phyloP scores from a whole-genome alignment of 2,329 filamentous ascomycete species.

The Sporothrix curviconia region DNA sequence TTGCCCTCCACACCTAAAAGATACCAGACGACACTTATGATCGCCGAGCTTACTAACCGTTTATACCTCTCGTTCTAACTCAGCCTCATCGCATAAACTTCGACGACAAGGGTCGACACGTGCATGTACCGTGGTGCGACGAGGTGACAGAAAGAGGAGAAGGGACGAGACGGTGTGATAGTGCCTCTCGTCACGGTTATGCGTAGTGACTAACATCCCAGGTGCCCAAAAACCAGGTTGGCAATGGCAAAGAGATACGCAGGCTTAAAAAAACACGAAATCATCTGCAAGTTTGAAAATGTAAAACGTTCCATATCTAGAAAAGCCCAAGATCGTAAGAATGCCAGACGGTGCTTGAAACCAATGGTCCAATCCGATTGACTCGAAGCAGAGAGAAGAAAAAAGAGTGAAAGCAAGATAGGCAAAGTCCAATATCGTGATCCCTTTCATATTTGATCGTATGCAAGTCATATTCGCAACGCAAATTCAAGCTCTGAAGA shows the following conservation, averaged over 20 bases:
- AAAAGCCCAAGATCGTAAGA: neutral
- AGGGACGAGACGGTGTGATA: neutral
- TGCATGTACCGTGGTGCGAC: neutral
- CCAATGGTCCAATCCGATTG: neutral
- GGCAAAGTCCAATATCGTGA: neutral
- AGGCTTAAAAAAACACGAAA: neutral
- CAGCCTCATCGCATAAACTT: slow-evolving; percentile 3
- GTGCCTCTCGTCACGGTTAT: neutral
- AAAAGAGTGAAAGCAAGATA: neutral
- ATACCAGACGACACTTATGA: too few relatives aligned
- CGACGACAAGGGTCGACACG: neutral
- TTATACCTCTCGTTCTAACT: neutral
- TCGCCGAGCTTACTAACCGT: neutral
- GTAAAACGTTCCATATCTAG: neutral
- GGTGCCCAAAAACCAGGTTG: neutral
- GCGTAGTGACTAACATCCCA: neutral
- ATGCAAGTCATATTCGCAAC: neutral
- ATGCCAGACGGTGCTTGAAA: neutral
- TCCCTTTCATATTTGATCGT: slow-evolving; percentile 10
- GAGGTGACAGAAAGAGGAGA: too few relatives aligned
- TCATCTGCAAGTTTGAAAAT: neutral
- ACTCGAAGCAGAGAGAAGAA: neutral
- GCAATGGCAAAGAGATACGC: neutral
- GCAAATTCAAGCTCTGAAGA: neutral
- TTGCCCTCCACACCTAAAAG: too few relatives aligned